Evolutionary conservation across 129 eudicot species (phyloP).

Genomic region (Kitagawia praeruptora): DNA sequence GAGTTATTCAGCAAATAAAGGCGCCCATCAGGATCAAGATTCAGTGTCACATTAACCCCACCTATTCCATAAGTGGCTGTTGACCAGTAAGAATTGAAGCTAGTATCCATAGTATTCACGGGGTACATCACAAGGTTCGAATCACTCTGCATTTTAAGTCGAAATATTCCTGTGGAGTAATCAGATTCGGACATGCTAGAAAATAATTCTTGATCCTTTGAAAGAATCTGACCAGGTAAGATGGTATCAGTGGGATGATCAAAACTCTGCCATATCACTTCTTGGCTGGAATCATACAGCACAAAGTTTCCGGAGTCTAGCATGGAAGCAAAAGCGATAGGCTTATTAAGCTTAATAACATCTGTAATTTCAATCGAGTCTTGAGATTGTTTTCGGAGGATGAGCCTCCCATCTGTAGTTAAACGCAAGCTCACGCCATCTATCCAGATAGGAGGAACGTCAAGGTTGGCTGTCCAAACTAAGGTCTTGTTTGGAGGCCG

Average conservation of each 20-base stretch:
- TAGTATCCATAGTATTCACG: not conserved
- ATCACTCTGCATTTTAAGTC: conserved; percentile 36
- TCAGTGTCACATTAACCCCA: conserved; percentile 17
- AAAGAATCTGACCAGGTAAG: conserved; percentile 15
- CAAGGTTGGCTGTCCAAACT: conserved; percentile 15
- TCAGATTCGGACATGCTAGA: conserved; percentile 18
- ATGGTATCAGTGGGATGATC: conserved; percentile 18
- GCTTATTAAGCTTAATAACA: not conserved
- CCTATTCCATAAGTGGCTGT: not conserved
- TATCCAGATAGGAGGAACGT: not conserved
- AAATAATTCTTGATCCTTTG: not conserved
- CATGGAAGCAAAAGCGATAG: conserved; percentile 7
- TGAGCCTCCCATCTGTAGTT: conserved; percentile 1
- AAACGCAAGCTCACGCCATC: not conserved
- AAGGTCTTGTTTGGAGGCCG: not conserved
- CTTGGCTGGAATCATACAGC: not conserved
- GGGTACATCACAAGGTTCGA: conserved; percentile 42
- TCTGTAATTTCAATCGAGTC: not conserved
- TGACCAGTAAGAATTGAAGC: not conserved
- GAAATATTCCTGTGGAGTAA: conserved; percentile 21
- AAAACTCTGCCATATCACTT: conserved; percentile 11
- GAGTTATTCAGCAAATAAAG: conserved; percentile 25
- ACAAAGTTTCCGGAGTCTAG: conserved; percentile 12
- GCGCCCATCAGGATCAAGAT: conserved; percentile 17
- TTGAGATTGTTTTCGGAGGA: not conserved